Evolutionary conservation across 345 rosid genomes (phyloP).

Genomic region (Citrus hindsii): DNA sequence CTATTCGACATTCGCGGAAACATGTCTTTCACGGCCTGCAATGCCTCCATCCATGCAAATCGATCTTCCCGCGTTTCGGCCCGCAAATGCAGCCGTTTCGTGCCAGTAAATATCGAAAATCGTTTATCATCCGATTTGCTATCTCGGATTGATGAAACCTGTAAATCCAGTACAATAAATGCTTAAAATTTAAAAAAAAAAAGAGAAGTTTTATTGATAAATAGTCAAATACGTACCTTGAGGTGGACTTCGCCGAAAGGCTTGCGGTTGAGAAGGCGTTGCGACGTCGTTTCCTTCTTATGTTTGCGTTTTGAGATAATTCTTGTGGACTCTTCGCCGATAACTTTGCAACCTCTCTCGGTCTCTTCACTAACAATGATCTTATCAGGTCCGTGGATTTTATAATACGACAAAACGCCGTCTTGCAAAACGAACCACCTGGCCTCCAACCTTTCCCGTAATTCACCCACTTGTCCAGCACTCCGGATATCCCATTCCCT

Average conservation of each 20-base stretch:
- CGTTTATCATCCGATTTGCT: slow-evolving; percentile 94
- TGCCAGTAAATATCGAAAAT: slow-evolving; percentile 88
- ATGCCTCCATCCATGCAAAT: slow-evolving; percentile 77
- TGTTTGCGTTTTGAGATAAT: slow-evolving; percentile 29
- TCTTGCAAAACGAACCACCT: slow-evolving; percentile 95
- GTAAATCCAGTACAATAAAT: background rate
- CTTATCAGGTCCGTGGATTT: slow-evolving; percentile 92
- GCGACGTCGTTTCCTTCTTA: slow-evolving; percentile 1
- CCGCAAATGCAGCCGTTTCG: slow-evolving; percentile 82
- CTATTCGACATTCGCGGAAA: slow-evolving; percentile 93
- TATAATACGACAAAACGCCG: slow-evolving; percentile 93
- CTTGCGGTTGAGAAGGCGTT: slow-evolving; percentile 42
- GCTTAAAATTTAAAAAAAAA: background rate
- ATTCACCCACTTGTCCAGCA: slow-evolving; percentile 92
- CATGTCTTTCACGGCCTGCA: slow-evolving; percentile 90
- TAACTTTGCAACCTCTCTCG: slow-evolving; percentile 78
- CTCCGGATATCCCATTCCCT: slow-evolving; percentile 86
- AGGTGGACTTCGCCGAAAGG: slow-evolving; percentile 98
- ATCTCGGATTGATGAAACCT: slow-evolving; percentile 75
- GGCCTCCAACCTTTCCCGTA: slow-evolving; percentile 98
- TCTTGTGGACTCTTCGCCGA: slow-evolving; percentile 81
- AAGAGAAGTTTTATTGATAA: background rate
- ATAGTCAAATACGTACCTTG: slow-evolving; percentile 43
- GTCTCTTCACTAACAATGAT: slow-evolving; percentile 76
- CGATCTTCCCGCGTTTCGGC: slow-evolving; percentile 87